Conservation (phyloP, 2,329 filamentous ascomycete species). For the Xylaria digitata region DNA sequence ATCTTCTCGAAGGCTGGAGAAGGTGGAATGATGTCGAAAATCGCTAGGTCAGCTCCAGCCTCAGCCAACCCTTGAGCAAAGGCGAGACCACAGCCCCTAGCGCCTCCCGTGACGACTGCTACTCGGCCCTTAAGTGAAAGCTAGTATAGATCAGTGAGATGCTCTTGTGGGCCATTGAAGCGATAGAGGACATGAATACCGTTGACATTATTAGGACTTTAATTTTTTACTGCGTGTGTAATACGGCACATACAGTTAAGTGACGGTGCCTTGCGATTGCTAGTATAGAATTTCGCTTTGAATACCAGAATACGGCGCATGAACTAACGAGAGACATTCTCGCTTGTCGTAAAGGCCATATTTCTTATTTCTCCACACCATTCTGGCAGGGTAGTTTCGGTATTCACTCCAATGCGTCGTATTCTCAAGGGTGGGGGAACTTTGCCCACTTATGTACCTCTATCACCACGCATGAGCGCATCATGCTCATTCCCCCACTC, state of each 20-base stretch:
- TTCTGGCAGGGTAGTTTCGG: neutral
- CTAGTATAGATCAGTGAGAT: conserved; percentile 43
- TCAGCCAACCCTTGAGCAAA: conserved; percentile 60
- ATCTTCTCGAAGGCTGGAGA: conserved; percentile 54
- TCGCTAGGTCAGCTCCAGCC: conserved; percentile 59
- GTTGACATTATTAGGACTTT: conserved; percentile 6
- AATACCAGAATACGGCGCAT: neutral
- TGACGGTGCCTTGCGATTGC: neutral
- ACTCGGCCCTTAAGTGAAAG: conserved; percentile 62
- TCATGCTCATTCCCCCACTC: neutral
- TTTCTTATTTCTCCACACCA: neutral
- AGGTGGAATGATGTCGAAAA: conserved; percentile 59
- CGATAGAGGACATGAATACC: neutral
- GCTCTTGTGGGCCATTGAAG: neutral
- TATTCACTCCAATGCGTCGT: neutral
- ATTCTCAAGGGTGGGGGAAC: conserved; percentile 8
- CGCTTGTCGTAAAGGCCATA: neutral
- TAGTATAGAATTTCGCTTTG: neutral
- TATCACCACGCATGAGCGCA: neutral
- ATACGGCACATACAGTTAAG: too few relatives aligned
- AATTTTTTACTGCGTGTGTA: neutral
- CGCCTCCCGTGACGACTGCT: conserved; percentile 59
- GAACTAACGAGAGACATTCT: neutral
- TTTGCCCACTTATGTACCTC: conserved; percentile 1
- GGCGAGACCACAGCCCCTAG: conserved; percentile 58